Conservation (phyloP, 495 filamentous ascomycete species). For the Penicillium angulare region DNA sequence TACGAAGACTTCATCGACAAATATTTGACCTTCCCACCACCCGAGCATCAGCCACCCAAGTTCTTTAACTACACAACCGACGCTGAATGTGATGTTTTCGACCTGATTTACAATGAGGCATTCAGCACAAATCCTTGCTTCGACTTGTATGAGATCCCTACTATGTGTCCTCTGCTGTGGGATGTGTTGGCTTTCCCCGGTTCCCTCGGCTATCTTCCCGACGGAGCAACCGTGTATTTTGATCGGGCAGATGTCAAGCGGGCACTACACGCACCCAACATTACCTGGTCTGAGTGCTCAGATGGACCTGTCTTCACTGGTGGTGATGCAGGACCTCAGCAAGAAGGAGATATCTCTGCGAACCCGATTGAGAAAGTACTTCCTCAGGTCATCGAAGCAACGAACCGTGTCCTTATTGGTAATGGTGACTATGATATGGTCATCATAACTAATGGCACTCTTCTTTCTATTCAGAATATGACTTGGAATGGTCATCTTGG, state of each 20-base stretch:
- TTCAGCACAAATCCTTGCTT: slow-evolving; percentile 58
- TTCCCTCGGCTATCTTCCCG: slow-evolving; percentile 35
- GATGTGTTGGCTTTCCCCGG: slow-evolving; percentile 50
- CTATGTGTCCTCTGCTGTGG: slow-evolving; percentile 43
- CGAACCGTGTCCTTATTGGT: slow-evolving; percentile 57
- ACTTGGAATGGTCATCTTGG: slow-evolving; percentile 65
- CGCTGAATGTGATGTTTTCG: slow-evolving; percentile 53
- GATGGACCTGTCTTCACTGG: slow-evolving; percentile 44
- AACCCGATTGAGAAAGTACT: slow-evolving; percentile 51
- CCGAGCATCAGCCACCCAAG: slow-evolving; percentile 38
- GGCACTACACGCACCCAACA: slow-evolving; percentile 57
- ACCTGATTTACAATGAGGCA: slow-evolving; percentile 45
- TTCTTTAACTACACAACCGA: slow-evolving; percentile 29
- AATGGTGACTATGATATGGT: slow-evolving; percentile 62
- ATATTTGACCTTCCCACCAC: slow-evolving; percentile 56
- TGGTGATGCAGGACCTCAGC: slow-evolving; percentile 31
- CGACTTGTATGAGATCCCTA: slow-evolving; percentile 56
- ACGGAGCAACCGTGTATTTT: slow-evolving; percentile 53
- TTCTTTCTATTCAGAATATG: slow-evolving; percentile 66
- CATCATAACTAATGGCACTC: slow-evolving; percentile 60
- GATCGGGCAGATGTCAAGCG: slow-evolving; percentile 55
- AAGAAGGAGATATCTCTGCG: slow-evolving; percentile 38
- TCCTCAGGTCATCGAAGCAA: slow-evolving; percentile 60
- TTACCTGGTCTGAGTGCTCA: slow-evolving; percentile 44
- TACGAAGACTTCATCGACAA: slow-evolving; percentile 55